Conservation (phyloP, 495 filamentous ascomycete species). For the Penicillium robsamsonii region DNA sequence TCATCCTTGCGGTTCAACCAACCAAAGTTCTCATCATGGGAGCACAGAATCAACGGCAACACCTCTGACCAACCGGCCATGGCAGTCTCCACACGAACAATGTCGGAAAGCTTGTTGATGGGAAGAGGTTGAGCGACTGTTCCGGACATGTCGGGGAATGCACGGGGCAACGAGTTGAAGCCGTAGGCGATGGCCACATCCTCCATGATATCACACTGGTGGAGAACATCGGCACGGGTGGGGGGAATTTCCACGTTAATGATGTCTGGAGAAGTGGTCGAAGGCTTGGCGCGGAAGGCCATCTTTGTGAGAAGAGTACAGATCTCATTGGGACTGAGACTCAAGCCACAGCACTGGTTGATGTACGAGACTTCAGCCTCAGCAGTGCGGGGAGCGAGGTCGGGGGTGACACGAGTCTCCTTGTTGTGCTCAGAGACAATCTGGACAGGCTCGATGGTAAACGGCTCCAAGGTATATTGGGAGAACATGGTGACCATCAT, state of each 20-base stretch:
- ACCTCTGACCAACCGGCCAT: slow-evolving; percentile 97
- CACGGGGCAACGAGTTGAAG: slow-evolving; percentile 87
- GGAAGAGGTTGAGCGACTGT: slow-evolving; percentile 83
- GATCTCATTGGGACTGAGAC: slow-evolving; percentile 67
- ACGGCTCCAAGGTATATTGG: slow-evolving; percentile 79
- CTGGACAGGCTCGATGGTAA: slow-evolving; percentile 90
- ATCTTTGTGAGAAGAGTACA: slow-evolving; percentile 79
- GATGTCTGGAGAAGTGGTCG: slow-evolving; percentile 56
- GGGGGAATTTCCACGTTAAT: slow-evolving; percentile 81
- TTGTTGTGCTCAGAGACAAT: slow-evolving; percentile 89
- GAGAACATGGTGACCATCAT: slow-evolving; percentile 98
- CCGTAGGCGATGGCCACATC: slow-evolving; percentile 94
- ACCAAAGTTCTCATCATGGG: slow-evolving; percentile 96
- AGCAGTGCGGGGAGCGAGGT: slow-evolving; percentile 69
- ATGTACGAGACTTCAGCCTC: slow-evolving; percentile 88
- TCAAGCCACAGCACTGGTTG: slow-evolving; percentile 83
- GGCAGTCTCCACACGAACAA: slow-evolving; percentile 83
- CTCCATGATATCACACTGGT: slow-evolving; percentile 98
- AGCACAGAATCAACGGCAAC: slow-evolving; percentile 94
- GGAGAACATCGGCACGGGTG: slow-evolving; percentile 89
- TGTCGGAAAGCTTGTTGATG: slow-evolving; percentile 92
- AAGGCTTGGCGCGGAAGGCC: slow-evolving; percentile 76
- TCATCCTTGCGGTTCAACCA: slow-evolving; percentile 94
- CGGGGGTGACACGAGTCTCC: slow-evolving; percentile 73
- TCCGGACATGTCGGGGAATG: slow-evolving; percentile 76